Evolutionary conservation across 768 basidiomycete genomes (phyloP), one percentile per base, ranked within the genome.

Genomic region (Russula virescens): DNA sequence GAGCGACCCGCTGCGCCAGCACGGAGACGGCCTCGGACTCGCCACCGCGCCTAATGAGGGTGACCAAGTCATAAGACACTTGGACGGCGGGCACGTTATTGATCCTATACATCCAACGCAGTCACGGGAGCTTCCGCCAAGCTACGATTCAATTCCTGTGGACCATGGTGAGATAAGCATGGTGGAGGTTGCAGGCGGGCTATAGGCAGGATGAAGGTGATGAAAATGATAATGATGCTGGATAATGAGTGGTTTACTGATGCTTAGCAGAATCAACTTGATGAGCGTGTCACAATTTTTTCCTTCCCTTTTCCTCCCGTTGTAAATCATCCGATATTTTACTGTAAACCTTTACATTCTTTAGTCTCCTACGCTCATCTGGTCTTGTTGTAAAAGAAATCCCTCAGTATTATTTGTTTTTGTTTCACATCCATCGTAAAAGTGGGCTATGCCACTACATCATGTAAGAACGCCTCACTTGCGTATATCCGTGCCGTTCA

Each of bases 11-110:
- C 47, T 28, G 53, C 58, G 68, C 19, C 55, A 62, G 21, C 63
- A 67, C 14, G 66, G 64, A 25, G 45, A 61, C 8, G 61, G 64
- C 16, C 56, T 71, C 13, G 63, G 64, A 8, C 67, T 73, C 10
- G 69, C 69, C 59, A 73, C 72, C 28, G 65, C 67, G 26, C 2
- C 19, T 5, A 61, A 63, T 38, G 65, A 54, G 48, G 40, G 34
- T 5, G 60, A 58, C 26, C 52, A 43, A 28, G 56, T 73, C 9
- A 52, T 74, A 56, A 71, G 72, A 61, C 73, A 74, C 51, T 50
- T 55, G 59, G 73, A 74, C 35, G 73, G 63, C 8, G 73, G 73
- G 1, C 65, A 69, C 7, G 3, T 63, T 9, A 5, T 45, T 26
- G 57, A 23, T 9, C 26, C 45, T 10, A 9, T 5, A 58, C 65